Percentiles rank a stretch among this genome's conserved stretches.
These are phyloP conservation scores for Wickerhamiella hasegawae DNA, from an alignment of 805 yeast genomes.

Conservation along the genomic window DNA sequence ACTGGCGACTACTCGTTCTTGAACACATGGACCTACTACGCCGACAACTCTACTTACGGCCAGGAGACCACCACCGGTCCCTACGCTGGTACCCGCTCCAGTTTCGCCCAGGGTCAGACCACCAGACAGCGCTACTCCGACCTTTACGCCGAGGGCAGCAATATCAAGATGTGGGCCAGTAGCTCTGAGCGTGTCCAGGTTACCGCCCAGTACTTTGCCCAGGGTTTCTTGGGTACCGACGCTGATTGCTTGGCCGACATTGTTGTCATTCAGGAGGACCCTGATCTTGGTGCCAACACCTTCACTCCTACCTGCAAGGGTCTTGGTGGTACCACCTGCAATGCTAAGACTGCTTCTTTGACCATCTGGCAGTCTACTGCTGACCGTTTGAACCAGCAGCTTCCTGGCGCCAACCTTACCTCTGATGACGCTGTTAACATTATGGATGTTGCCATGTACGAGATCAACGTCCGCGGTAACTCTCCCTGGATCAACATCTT, in stretches of 20 bases:
- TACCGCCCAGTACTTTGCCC: conserved; percentile 39
- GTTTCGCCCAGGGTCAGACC: conserved; percentile 29
- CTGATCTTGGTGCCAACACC: conserved; percentile 38
- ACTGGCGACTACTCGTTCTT: conserved; percentile 11
- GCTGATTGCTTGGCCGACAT: conserved; percentile 25
- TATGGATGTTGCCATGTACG: conserved; percentile 34
- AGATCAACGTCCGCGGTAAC: conserved; percentile 31
- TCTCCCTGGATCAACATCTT: conserved; percentile 31
- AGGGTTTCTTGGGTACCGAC: conserved; percentile 39
- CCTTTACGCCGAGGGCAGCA: conserved; percentile 24
- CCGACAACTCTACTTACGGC: conserved; percentile 24
- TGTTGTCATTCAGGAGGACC: conserved; percentile 30
- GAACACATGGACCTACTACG: conserved; percentile 16
- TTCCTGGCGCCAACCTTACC: conserved; percentile 27
- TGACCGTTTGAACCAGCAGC: conserved; percentile 17
- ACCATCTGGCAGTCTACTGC: conserved; percentile 13
- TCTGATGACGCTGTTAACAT: conserved; percentile 26
- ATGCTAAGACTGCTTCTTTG: background rate
- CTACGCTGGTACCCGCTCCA: conserved; percentile 33
- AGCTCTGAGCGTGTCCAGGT: conserved; percentile 24
- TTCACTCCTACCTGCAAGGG: conserved; percentile 29
- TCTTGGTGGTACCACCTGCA: conserved; percentile 2
- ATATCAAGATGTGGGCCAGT: conserved; percentile 29
- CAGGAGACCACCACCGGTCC: conserved; percentile 27
- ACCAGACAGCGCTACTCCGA: conserved; percentile 29